Percentiles rank a stretch among this genome's conserved stretches.
Evolutionary conservation across 2,329 filamentous ascomycete species (phyloP).

Genomic region (Trichophyton mentagrophytes): DNA sequence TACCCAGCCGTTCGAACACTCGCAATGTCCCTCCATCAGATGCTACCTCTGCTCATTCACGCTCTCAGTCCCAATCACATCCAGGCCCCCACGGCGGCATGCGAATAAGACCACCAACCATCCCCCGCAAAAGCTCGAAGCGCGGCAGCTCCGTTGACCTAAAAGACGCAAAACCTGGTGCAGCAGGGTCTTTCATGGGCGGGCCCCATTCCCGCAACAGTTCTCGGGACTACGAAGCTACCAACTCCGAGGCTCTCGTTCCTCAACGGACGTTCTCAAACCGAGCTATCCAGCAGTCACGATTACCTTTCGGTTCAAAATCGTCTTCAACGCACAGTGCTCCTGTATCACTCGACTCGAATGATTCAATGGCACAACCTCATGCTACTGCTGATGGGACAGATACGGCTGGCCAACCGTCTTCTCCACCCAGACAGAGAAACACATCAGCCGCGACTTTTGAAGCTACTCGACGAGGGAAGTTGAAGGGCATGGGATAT

Average conservation of each 20-base stretch:
- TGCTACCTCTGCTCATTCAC: slow-evolving; percentile 19
- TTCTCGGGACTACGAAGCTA: neutral
- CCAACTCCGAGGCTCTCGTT: neutral
- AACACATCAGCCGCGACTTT: slow-evolving; percentile 8
- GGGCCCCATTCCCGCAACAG: slow-evolving; percentile 12
- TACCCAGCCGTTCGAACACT: slow-evolving; percentile 52
- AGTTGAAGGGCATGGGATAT: slow-evolving; percentile 38
- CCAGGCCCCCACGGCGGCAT: slow-evolving; percentile 13
- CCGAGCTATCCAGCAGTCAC: slow-evolving; percentile 8
- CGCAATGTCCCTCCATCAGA: slow-evolving; percentile 26
- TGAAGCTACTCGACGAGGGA: slow-evolving; percentile 18
- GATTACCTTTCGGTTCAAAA: slow-evolving; percentile 31
- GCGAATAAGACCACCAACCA: slow-evolving; percentile 38
- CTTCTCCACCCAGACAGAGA: neutral
- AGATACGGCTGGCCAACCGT: slow-evolving; percentile 12
- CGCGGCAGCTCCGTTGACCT: slow-evolving; percentile 25
- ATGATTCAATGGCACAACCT: slow-evolving; percentile 24
- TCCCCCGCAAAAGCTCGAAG: slow-evolving; percentile 63
- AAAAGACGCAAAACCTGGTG: neutral
- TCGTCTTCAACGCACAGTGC: slow-evolving; percentile 27
- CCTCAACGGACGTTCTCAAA: neutral
- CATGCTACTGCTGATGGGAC: slow-evolving; percentile 18
- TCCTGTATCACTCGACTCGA: slow-evolving; percentile 27
- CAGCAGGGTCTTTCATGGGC: neutral
- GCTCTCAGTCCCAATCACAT: neutral